These are phyloP conservation scores for Panicum virgatum DNA, from an alignment of 202 grass and related monocot species.

Conservation along the genomic window DNA sequence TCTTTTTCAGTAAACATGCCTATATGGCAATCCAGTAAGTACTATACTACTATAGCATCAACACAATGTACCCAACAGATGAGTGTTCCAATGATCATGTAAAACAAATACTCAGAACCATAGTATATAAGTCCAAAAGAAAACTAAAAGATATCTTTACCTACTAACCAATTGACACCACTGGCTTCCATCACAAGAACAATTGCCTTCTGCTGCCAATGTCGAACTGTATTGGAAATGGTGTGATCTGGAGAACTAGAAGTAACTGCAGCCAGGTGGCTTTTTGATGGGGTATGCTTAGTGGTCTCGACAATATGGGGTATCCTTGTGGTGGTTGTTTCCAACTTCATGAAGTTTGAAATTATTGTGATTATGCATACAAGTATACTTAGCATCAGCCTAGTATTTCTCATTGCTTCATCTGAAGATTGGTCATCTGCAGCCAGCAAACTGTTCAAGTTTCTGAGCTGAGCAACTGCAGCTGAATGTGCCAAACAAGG, in stretches of 20 bases:
- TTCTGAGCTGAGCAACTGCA: slow-evolving; percentile 73
- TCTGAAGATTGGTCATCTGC: slow-evolving; percentile 59
- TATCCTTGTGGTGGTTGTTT: slow-evolving; percentile 37
- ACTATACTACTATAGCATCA: slow-evolving; percentile 1
- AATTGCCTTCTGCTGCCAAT: slow-evolving; percentile 84
- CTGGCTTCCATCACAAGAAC: slow-evolving; percentile 86
- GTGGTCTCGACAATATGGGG: slow-evolving; percentile 39
- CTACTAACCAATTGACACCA: slow-evolving; percentile 88
- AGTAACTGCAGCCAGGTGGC: slow-evolving; percentile 29
- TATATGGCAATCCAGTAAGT: slow-evolving; percentile 19
- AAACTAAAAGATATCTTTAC: slow-evolving; percentile 56
- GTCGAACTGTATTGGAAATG: slow-evolving; percentile 46
- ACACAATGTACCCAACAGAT: slow-evolving; percentile 10
- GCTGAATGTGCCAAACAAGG: slow-evolving; percentile 60
- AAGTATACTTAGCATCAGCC: slow-evolving; percentile 70
- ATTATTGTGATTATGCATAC: slow-evolving; percentile 72
- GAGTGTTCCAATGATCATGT: neutral
- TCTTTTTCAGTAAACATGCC: neutral
- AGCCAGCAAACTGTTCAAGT: slow-evolving; percentile 59
- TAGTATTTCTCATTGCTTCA: slow-evolving; percentile 58
- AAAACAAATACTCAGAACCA: neutral
- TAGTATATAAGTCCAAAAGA: slow-evolving; percentile 16
- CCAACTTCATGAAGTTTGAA: slow-evolving; percentile 76
- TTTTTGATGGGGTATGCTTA: slow-evolving; percentile 50
- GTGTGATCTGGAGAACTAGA: slow-evolving; percentile 48